A percentile compares a stretch with the other conserved stretches of the same genome.
phyloP scores from a whole-genome alignment of 768 basidiomycete species.

The Trametes gibbosa region DNA sequence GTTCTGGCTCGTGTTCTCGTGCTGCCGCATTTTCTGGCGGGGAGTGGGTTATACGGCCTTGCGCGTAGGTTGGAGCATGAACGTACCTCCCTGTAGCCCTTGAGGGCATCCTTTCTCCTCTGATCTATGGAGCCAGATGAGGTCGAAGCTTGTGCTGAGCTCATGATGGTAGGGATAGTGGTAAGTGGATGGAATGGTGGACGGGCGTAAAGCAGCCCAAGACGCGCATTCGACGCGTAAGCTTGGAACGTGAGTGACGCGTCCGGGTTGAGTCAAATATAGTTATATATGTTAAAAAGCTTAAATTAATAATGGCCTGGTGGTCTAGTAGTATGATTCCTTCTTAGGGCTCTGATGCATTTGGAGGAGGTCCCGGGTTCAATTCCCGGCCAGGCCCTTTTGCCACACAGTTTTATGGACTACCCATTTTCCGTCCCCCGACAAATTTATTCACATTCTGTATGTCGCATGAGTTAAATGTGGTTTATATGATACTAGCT shows the following conservation, averaged over 20 bases:
- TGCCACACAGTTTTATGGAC: too few relatives aligned
- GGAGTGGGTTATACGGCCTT: slow-evolving; percentile 11
- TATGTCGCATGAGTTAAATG: too few relatives aligned
- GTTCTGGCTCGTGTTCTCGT: slow-evolving; percentile 81
- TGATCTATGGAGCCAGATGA: slow-evolving; percentile 59
- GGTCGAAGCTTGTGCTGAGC: slow-evolving; percentile 27
- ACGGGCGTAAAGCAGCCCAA: background rate
- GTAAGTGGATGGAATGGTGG: background rate
- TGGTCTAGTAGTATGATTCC: slow-evolving; percentile 25
- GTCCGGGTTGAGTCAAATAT: background rate
- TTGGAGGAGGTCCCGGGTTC: slow-evolving; percentile 84
- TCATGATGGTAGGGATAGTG: slow-evolving; percentile 10
- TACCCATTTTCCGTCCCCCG: too few relatives aligned
- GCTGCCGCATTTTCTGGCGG: slow-evolving; percentile 86
- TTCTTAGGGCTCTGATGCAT: slow-evolving; percentile 16
- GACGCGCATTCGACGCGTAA: slow-evolving; percentile 17
- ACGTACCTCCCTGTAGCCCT: slow-evolving; percentile 70
- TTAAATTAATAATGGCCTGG: slow-evolving; percentile 1
- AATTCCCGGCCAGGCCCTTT: slow-evolving; percentile 77
- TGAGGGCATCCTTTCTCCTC: slow-evolving; percentile 70
- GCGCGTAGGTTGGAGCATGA: background rate
- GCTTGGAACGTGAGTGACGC: background rate
- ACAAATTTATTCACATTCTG: too few relatives aligned
- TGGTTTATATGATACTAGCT: too few relatives aligned
- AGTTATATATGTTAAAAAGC: background rate